A percentile compares a stretch with the other conserved stretches of the same genome.
Evolutionary conservation across 768 basidiomycete genomes (phyloP).

Genomic region (Lactifluus volemus): DNA sequence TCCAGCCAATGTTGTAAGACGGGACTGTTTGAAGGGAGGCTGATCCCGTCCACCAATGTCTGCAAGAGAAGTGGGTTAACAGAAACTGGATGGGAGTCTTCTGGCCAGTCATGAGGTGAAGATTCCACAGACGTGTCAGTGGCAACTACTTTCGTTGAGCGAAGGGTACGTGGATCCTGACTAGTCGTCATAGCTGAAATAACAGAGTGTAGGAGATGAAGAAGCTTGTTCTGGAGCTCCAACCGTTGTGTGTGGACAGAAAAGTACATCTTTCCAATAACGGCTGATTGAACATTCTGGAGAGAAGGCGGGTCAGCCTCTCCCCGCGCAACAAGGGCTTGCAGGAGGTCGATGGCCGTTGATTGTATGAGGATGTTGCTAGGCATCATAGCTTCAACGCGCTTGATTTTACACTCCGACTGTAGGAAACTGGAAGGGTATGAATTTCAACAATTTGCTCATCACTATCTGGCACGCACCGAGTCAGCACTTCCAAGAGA

Average conservation of each 20-base stretch:
- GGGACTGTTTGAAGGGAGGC: constrained; percentile 57
- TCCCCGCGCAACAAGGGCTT: constrained; percentile 72
- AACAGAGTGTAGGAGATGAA: constrained; percentile 83
- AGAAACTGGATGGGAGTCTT: constrained; percentile 33
- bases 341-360: constrained; percentile 70
- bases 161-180: constrained; percentile 22
- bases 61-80: constrained; percentile 69
- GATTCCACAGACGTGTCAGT: constrained; percentile 11
- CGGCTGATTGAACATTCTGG: constrained; percentile 56
- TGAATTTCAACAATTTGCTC: not conserved
- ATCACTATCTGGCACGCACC: constrained; percentile 36
- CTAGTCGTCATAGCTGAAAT: constrained; percentile 53
- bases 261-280: constrained; percentile 69
- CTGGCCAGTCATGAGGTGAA: constrained; percentile 25
- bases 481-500: constrained; percentile 60
- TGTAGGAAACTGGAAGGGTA: constrained; percentile 50
- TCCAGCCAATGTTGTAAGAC: constrained; percentile 95
- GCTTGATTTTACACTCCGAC: constrained; percentile 56
- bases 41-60: constrained; percentile 74
- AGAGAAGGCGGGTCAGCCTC: constrained; percentile 58
- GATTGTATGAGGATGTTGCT: constrained; percentile 63
- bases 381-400: constrained; percentile 45
- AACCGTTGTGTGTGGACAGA: constrained; percentile 61
- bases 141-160: not conserved
- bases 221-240: constrained; percentile 87